Percentiles rank a stretch among this genome's conserved stretches.
These are phyloP conservation scores for Aspergillus sp. DNA, from an alignment of 2,329 filamentous ascomycete genomes.

Conservation along the genomic window DNA sequence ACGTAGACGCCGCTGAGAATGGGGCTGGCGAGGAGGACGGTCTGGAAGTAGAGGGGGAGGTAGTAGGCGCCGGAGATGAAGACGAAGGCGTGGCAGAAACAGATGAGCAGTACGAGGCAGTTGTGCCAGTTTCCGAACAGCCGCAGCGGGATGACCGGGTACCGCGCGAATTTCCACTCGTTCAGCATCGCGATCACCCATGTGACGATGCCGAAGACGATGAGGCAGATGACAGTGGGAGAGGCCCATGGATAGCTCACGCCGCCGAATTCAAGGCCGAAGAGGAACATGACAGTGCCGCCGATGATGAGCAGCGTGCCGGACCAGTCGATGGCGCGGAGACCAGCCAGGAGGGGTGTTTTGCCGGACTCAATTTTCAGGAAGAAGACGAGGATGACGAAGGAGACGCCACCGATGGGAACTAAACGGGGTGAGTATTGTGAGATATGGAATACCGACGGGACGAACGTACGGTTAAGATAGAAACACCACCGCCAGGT, in stretches of 20 bases:
- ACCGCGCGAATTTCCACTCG: slow-evolving; percentile 71
- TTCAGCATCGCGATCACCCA: slow-evolving; percentile 67
- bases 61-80: slow-evolving; percentile 80
- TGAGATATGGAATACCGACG: not conserved
- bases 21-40: slow-evolving; percentile 66
- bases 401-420: slow-evolving; percentile 59
- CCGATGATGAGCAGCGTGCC: slow-evolving; percentile 67
- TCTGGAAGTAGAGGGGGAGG: slow-evolving; percentile 82
- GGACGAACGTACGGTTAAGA: slow-evolving; percentile 49
- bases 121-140: slow-evolving; percentile 69
- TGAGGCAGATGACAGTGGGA: slow-evolving; percentile 70
- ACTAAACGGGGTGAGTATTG: slow-evolving; percentile 33
- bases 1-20: slow-evolving; percentile 73
- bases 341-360: slow-evolving; percentile 56
- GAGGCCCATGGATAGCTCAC: slow-evolving; percentile 73
- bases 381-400: slow-evolving; percentile 59
- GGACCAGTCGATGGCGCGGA: slow-evolving; percentile 64
- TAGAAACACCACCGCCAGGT: slow-evolving; percentile 63
- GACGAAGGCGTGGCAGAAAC: slow-evolving; percentile 71
- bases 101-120: slow-evolving; percentile 62
- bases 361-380: slow-evolving; percentile 61
- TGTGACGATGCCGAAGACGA: slow-evolving; percentile 68
- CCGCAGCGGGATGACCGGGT: slow-evolving; percentile 73
- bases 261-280: slow-evolving; percentile 83
- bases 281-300: slow-evolving; percentile 79